These are phyloP conservation scores for Podila epigama DNA, from an alignment of 192 early-diverging fungal genomes.

Conservation along the genomic window DNA sequence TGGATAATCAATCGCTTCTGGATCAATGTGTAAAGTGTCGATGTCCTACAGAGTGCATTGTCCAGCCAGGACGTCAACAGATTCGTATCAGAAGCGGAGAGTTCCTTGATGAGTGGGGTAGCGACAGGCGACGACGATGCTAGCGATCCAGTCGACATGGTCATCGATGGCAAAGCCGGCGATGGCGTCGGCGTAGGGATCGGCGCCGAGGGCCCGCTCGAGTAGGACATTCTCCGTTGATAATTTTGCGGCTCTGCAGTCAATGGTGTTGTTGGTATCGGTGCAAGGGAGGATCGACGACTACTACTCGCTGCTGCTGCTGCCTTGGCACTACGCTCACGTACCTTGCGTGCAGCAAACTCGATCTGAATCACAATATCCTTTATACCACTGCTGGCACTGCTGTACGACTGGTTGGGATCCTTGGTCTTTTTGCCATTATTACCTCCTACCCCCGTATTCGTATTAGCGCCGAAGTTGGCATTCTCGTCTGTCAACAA, in stretches of 20 bases:
- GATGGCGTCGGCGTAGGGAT: not conserved
- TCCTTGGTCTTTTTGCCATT: conserved; percentile 1
- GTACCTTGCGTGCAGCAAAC: conserved; percentile 45
- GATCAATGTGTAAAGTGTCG: conserved; percentile 33
- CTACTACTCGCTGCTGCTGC: not conserved
- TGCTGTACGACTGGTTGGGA: not conserved
- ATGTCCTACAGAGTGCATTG: conserved; percentile 32
- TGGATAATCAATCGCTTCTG: conserved; percentile 43
- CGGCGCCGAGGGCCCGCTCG: not conserved
- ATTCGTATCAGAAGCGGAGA: conserved; percentile 27
- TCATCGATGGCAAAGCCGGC: not conserved
- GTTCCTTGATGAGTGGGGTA: not conserved
- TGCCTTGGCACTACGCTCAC: conserved; percentile 26
- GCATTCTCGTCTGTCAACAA: conserved; percentile 47
- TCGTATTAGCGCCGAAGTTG: conserved; percentile 38
- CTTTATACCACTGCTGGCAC: conserved; percentile 35
- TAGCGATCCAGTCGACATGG: not conserved
- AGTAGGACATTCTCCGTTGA: not conserved
- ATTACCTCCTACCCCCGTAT: not conserved
- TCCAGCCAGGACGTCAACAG: conserved; percentile 34
- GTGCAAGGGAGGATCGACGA: conserved; percentile 10
- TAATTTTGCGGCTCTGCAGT: not conserved
- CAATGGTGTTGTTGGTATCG: not conserved
- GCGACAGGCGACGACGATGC: not conserved
- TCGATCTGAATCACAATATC: conserved; percentile 50